Base-by-base conservation (phyloP, 1,284 basidiomycete species). In the Trametes polyzona region DNA sequence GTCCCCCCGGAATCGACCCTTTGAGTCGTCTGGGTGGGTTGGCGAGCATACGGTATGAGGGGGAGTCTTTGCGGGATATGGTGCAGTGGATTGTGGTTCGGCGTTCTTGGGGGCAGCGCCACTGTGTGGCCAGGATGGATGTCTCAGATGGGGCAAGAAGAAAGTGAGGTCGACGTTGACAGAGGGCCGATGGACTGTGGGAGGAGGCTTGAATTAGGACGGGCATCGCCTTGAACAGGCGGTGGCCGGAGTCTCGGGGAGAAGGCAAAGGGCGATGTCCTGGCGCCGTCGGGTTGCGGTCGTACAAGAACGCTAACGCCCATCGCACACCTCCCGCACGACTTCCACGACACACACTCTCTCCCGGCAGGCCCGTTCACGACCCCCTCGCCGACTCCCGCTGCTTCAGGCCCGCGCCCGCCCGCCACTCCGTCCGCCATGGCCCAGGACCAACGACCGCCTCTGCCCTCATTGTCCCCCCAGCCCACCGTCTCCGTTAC, bases 361-460 rank as follows among this genome's bases (percentile, higher is more conserved):
- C 57, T 52, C 41, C 50, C 56, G 58, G 53, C 58, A 60, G 58
- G 62, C 62, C 48, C 42, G 50, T 21, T 43, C 39, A 47, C 58
- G 52, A 54, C 51, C 35, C 29, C 23, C 39, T 21, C 52, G 23
- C 14, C 49, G 17, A 53, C 52, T 12, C 17, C 39, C 24, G 23
- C 49, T 51, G 37, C 46, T 26, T 14, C n/a, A 36, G n/a, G 30
- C n/a, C 40, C 43, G 36, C 27, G 49, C 24, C 26, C 36, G 27
- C 51, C 51, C 24, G 12, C 47, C 11, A 32, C 47, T 8, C n/a
- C 58, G 37, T 8, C n/a, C 58, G 37, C 32, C 56, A 86, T 85
- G 83, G 75, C 80, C 51, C 75, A 70, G 53, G 68, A 79, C 65
- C 71, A 73, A 60, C 78, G 80, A 58, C 78, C 80, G 36, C 74